phyloP scores from a whole-genome alignment of 2,329 filamentous ascomycete species.

The Emergomyces africanus region DNA sequence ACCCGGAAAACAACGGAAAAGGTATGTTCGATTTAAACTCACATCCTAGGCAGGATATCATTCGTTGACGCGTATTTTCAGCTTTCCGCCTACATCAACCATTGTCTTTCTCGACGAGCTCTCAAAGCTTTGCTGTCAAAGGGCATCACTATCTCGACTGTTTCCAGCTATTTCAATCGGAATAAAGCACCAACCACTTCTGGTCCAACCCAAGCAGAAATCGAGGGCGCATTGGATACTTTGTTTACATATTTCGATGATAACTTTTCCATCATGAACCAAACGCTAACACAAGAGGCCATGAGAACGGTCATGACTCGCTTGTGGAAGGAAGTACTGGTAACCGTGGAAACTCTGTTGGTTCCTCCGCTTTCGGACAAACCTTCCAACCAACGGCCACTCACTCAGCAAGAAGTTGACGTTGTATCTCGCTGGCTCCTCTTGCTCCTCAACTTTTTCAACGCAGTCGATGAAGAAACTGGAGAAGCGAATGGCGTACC shows the following conservation, averaged over 20 bases:
- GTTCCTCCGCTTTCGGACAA: slow-evolving; percentile 95
- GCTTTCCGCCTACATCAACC: slow-evolving; percentile 87
- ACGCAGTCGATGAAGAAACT: slow-evolving; percentile 72
- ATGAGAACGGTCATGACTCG: slow-evolving; percentile 98
- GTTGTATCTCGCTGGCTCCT: slow-evolving; percentile 92
- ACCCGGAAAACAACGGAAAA: slow-evolving; percentile 96
- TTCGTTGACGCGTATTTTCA: slow-evolving; percentile 23
- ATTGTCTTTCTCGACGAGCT: slow-evolving; percentile 72
- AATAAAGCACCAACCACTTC: slow-evolving; percentile 39
- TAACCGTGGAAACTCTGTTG: slow-evolving; percentile 77
- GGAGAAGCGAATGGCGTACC: slow-evolving; percentile 80
- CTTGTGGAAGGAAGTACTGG: slow-evolving; percentile 92
- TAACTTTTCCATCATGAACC: slow-evolving; percentile 98
- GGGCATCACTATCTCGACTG: slow-evolving; percentile 58
- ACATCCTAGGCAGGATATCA: neutral
- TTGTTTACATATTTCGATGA: slow-evolving; percentile 94
- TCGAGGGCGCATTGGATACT: slow-evolving; percentile 69
- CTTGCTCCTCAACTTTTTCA: slow-evolving; percentile 86
- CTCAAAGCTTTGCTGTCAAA: slow-evolving; percentile 61
- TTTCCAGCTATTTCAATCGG: slow-evolving; percentile 54
- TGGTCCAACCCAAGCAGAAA: slow-evolving; percentile 55
- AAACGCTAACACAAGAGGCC: slow-evolving; percentile 85
- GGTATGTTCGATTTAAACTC: slow-evolving; percentile 37
- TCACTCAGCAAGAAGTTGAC: slow-evolving; percentile 80
- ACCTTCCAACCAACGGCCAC: slow-evolving; percentile 67